Evolutionary conservation across 805 yeast species (phyloP).

Genomic region (Kodamaea sagamina): DNA sequence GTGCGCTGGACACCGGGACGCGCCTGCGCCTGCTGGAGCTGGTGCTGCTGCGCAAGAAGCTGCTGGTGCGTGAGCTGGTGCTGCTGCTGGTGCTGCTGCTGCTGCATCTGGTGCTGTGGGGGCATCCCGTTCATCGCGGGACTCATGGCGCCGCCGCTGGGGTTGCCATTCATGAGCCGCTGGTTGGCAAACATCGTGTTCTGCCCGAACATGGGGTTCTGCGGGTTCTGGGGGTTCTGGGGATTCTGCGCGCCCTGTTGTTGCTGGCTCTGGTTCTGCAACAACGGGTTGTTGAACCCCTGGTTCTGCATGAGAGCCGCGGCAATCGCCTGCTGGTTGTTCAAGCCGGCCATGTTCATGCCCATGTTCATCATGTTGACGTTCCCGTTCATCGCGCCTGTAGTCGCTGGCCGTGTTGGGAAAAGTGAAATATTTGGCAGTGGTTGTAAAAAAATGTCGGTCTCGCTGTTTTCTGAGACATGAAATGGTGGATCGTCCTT

Average conservation of each 20-base stretch:
- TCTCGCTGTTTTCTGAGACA: too few species aligned
- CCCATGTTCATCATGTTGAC: conserved; percentile 17
- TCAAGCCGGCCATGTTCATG: conserved; percentile 10
- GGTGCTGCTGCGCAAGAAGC: conserved; percentile 11
- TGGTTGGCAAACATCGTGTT: conserved; percentile 12
- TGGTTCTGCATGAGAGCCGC: conserved; percentile 15
- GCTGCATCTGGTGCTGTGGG: conserved; percentile 1
- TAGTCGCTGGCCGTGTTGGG: conserved; percentile 3
- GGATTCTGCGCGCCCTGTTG: conserved; percentile 6
- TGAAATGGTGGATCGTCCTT: too few species aligned
- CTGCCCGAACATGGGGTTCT: conserved; percentile 10
- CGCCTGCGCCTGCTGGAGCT: conserved; percentile 10
- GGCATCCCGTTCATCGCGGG: conserved; percentile 11
- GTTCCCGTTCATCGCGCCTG: conserved; percentile 10
- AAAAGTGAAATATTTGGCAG: conserved; percentile 2
- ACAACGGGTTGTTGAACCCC: conserved; percentile 9
- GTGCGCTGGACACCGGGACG: conserved; percentile 24
- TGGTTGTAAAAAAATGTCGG: too few species aligned
- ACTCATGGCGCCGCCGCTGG: conserved; percentile 7
- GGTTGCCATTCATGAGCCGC: conserved; percentile 10
- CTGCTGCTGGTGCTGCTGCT: conserved; percentile 8
- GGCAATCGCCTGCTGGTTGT: conserved; percentile 14
- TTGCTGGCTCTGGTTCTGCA: conserved; percentile 1
- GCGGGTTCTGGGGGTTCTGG: conserved; percentile 6
- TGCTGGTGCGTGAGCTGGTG: conserved; percentile 11